phyloP scores from a whole-genome alignment of 345 rosid species.

The Camelina neglecta region DNA sequence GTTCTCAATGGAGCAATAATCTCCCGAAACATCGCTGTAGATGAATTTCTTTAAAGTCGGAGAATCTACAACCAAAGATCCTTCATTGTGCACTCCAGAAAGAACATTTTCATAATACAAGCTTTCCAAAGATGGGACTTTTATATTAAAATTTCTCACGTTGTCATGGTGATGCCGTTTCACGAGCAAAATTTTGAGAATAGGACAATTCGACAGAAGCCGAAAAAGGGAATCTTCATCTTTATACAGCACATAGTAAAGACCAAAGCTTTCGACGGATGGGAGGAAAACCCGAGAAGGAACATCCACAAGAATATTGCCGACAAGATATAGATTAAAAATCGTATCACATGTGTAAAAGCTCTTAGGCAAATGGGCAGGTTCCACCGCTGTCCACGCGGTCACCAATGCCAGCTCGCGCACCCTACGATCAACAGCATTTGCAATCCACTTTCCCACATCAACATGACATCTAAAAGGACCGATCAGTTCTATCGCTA shows the following conservation, averaged over 20 bases:
- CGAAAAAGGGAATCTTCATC: neutral
- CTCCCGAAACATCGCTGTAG: neutral
- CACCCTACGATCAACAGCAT: neutral
- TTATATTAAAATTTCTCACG: neutral
- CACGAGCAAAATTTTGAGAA: neutral
- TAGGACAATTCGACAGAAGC: neutral
- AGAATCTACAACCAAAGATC: neutral
- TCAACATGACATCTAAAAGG: neutral
- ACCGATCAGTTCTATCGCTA: neutral
- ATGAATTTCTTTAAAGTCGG: neutral
- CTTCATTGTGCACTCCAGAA: neutral
- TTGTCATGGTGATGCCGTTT: neutral
- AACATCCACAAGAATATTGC: neutral
- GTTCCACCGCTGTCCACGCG: neutral
- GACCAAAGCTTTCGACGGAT: neutral
- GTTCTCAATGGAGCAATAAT: neutral
- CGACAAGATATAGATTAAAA: neutral
- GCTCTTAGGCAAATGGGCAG: neutral
- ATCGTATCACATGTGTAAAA: neutral
- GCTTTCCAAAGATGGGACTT: neutral
- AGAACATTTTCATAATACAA: neutral
- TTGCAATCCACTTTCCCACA: constrained; percentile 1
- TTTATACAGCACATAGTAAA: neutral
- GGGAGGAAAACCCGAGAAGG: neutral
- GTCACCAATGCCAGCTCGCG: neutral